Percentiles rank a stretch among this genome's conserved stretches.
Conservation (phyloP, 1,139 yeast genomes). For the Hansenula anomala region DNA sequence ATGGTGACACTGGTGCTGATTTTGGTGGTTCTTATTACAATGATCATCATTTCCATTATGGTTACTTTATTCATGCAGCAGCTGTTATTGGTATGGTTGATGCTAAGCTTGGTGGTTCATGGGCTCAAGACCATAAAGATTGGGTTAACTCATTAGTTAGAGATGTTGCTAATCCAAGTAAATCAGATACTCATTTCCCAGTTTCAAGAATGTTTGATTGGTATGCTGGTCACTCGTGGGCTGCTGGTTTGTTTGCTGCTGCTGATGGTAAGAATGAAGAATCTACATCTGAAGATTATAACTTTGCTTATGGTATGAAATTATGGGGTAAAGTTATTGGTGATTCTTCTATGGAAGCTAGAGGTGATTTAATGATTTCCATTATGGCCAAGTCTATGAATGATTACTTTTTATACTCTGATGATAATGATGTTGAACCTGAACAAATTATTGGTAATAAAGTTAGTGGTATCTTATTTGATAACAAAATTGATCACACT, state of each 20-base stretch:
- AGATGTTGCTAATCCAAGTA: conserved; percentile 73
- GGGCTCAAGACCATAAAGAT: conserved; percentile 60
- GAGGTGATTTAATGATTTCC: conserved; percentile 73
- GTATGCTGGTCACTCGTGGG: conserved; percentile 86
- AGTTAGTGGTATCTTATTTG: conserved; percentile 70
- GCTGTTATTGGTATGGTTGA: conserved; percentile 71
- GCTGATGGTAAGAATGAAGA: conserved; percentile 82
- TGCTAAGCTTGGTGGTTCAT: conserved; percentile 51
- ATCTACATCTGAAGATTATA: conserved; percentile 76
- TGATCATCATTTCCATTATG: conserved; percentile 82
- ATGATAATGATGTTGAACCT: conserved; percentile 60
- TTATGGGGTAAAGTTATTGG: conserved; percentile 73
- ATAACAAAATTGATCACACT: conserved; percentile 54
- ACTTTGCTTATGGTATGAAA: conserved; percentile 78
- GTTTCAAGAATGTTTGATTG: conserved; percentile 75
- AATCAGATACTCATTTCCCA: conserved; percentile 62
- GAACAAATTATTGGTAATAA: conserved; percentile 50
- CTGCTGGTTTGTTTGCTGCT: conserved; percentile 63
- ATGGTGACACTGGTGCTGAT: conserved; percentile 48
- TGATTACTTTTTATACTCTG: conserved; percentile 52
- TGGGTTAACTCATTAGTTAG: conserved; percentile 66
- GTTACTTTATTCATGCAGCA: conserved; percentile 73
- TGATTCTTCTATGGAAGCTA: conserved; percentile 69
- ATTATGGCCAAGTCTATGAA: conserved; percentile 59
- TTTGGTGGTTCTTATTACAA: conserved; percentile 69